Conservation (phyloP, 305 asterid species). For the Vinca major region DNA sequence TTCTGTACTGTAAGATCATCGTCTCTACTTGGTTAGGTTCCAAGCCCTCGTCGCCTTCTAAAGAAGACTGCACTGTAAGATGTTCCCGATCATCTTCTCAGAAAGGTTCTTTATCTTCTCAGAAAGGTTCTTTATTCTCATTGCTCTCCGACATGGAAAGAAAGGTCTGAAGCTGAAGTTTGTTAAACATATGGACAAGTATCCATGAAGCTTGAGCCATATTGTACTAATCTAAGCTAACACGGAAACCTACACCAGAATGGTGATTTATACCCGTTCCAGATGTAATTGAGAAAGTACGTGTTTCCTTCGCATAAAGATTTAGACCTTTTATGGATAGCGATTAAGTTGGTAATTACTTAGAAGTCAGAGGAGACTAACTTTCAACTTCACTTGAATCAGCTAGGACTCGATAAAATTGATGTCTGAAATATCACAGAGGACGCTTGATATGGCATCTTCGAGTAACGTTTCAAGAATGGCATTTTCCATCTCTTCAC, state of each 20-base stretch:
- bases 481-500: conserved; percentile 50
- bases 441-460: conserved; percentile 37
- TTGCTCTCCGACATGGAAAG: conserved; percentile 9
- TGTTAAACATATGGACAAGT: not conserved
- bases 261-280: not conserved
- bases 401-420: conserved; percentile 16
- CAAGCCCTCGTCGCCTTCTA: conserved; percentile 7
- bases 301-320: conserved; percentile 1
- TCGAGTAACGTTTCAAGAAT: conserved; percentile 58
- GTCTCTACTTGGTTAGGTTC: conserved; percentile 19
- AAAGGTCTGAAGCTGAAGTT: conserved; percentile 21
- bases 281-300: not conserved
- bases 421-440: conserved; percentile 21
- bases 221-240: conserved; percentile 6
- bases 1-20: conserved; percentile 14
- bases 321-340: not conserved
- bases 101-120: not conserved
- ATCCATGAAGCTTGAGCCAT: not conserved
- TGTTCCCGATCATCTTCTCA: not conserved
- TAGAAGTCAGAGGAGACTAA: conserved; percentile 9
- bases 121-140: conserved; percentile 24
- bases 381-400: conserved; percentile 22
- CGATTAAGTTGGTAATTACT: not conserved
- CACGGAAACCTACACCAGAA: not conserved
- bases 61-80: not conserved